phyloP scores from a whole-genome alignment of 805 yeast genomes.

The Yarrowia bubula region DNA sequence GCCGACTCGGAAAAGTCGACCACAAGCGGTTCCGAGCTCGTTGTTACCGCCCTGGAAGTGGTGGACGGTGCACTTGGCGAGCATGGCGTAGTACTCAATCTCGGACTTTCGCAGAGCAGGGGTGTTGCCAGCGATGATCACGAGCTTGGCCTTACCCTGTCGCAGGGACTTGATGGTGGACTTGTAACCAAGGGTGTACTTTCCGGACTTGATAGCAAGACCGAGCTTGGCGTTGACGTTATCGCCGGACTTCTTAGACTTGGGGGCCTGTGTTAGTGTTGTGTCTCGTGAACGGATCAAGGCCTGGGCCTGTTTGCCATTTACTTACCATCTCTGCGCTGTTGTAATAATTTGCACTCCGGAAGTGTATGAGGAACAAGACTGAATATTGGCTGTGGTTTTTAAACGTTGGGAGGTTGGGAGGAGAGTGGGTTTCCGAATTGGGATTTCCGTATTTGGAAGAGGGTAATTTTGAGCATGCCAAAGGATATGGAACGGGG shows the following conservation, averaged over 20 bases:
- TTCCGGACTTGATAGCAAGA: slow-evolving; percentile 98
- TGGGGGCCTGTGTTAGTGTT: slow-evolving; percentile 74
- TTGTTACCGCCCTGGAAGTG: slow-evolving; percentile 99
- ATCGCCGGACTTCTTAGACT: slow-evolving; percentile 81
- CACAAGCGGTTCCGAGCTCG: slow-evolving; percentile 99
- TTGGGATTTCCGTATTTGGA: too few relatives aligned
- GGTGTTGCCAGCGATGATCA: slow-evolving; percentile 98
- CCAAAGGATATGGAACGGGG: too few relatives aligned
- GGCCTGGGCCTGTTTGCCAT: too few relatives aligned
- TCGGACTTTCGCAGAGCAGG: slow-evolving; percentile 99
- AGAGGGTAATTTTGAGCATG: too few relatives aligned
- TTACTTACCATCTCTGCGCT: slow-evolving; percentile 99
- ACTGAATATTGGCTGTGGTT: background rate
- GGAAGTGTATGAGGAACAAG: slow-evolving; percentile 45
- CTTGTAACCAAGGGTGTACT: slow-evolving; percentile 99
- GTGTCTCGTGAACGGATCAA: slow-evolving; percentile 27
- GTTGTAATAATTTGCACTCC: slow-evolving; percentile 71
- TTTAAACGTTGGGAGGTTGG: too few relatives aligned
- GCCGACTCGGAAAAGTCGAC: slow-evolving; percentile 99
- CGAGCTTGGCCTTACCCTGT: slow-evolving; percentile 98
- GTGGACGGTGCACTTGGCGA: slow-evolving; percentile 94
- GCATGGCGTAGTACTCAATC: slow-evolving; percentile 99
- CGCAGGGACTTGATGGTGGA: slow-evolving; percentile 97
- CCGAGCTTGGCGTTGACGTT: slow-evolving; percentile 97
- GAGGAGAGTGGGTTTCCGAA: too few relatives aligned